Evolutionary conservation across 257 asterid genomes (phyloP), one percentile per base, ranked within the genome.

Genomic region (Datura wrightii): DNA sequence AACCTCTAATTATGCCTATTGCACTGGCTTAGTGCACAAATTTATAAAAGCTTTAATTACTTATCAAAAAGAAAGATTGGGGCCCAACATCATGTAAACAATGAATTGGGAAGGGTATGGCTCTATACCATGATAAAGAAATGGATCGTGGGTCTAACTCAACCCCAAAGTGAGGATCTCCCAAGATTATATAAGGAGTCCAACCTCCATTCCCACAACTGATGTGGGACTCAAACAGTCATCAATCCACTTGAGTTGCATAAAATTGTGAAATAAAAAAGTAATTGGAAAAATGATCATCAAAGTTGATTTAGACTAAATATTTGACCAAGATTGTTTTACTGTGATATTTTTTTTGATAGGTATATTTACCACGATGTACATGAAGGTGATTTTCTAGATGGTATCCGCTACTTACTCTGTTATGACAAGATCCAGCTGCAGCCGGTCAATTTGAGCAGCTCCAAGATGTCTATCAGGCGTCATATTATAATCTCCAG

Each of bases 381-480:
- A 67, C 39, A 82, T 66, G 72, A 39, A 66, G 18, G 52, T 24
- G 63, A 52, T 50, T 52, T 24, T 52, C 34, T 15, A 78, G 24
- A 31, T 14, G 41, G 46, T 50, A 78, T 52, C 63, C 6, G 34
- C 63, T 36, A 54, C 93, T 88, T 89, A 95, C 99, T 96, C 99
- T 13, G 99, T 89, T 89, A 96, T 93, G 81, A 96, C 95, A 80
- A 94, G 97, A 87, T 96, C 99, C 88, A 96, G 89, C 85, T 87
- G 95, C 74, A 96, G 85, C 62, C 91, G 90, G 85, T 96, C 99
- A 85, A 94, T 94, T 89, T 93, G 97, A 88, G 99, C 99, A 83
- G 99, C 97, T 83, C 99, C 99, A 86, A 96, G 98, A 92, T 94
- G 99, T 85, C 97, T 91, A 87, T 94, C 99, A 41, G 99, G 92